Evolutionary conservation across 1,139 yeast species (phyloP).

Genomic region (Suhomyces coccinellae): DNA sequence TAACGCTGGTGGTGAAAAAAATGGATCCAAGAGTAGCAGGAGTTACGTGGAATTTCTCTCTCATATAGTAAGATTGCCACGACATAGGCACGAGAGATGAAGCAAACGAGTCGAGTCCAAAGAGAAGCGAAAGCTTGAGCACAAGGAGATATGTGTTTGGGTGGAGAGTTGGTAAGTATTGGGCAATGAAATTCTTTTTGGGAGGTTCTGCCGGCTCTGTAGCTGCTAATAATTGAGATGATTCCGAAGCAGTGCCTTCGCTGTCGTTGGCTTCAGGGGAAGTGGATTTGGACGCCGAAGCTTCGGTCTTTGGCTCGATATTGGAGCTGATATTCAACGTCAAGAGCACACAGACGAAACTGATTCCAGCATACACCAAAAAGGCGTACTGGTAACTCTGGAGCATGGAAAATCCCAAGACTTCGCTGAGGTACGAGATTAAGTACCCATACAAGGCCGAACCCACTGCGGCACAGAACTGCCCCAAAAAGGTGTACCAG

Average conservation of each 20-base stretch:
- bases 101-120: slow-evolving; percentile 46
- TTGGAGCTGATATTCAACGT: slow-evolving; percentile 20
- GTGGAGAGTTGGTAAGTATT: slow-evolving; percentile 23
- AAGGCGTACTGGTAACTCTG: slow-evolving; percentile 35
- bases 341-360: slow-evolving; percentile 22
- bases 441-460: slow-evolving; percentile 32
- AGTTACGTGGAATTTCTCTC: slow-evolving; percentile 33
- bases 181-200: slow-evolving; percentile 11
- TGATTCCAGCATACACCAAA: slow-evolving; percentile 24
- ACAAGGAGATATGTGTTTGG: slow-evolving; percentile 23
- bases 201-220: background rate
- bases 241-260: slow-evolving; percentile 1
- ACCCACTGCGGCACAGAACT: slow-evolving; percentile 40
- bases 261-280: background rate
- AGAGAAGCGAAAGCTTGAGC: slow-evolving; percentile 36
- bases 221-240: slow-evolving; percentile 6
- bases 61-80: slow-evolving; percentile 46
- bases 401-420: slow-evolving; percentile 20
- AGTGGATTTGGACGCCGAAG: background rate
- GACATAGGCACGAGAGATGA: slow-evolving; percentile 45
- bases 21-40: slow-evolving; percentile 39
- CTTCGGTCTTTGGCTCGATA: slow-evolving; percentile 17
- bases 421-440: slow-evolving; percentile 24
- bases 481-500: slow-evolving; percentile 44
- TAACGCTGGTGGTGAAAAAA: slow-evolving; percentile 39